Evolutionary conservation across 176 grass and related monocot genomes (phyloP), one percentile per base, ranked within the genome.

Genomic region (Phyllostachys edulis): DNA sequence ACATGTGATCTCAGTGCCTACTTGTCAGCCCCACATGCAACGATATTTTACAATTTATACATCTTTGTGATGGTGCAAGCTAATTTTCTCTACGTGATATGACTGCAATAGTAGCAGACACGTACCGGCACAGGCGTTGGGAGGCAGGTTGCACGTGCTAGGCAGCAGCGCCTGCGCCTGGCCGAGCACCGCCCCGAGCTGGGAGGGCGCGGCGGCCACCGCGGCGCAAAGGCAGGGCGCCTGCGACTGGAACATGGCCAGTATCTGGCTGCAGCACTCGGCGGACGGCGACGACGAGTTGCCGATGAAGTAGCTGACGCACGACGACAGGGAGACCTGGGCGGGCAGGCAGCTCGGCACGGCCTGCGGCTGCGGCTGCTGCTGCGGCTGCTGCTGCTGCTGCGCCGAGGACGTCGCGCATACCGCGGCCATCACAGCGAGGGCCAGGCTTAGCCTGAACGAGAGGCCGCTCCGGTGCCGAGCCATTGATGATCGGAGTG

Each of bases 211-310:
- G 2, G 81, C 38, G 12, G 89, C 86, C 60, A 94, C 46, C 23
- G 86, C 60, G 18, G 73, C 39, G 81, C 94, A 97, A 14, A 97
- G 78, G 80, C 92, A 97, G 4, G 87, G 85, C 57, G 83, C 82
- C 68, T 97, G 85, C 18, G 90, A 80, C 82, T 92, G 77, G 63
- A 92, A 83, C 73, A 94, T 67, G 72, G 62, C 37, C 39, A 42
- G 42, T 4, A 94, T 82, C 77, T 86, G 84, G 24, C 37, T 24
- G 84, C 94, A 97, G 85, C 94, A 97, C 40, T 52, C 89, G 41
- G 80, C 67, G 12, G 92, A 82, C n/a, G 94, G 94, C 20, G 92
- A 36, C 42, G 92, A 89, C 0, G 87, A 77, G 88, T 94, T 94
- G 83, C 92, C 86, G 6, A 69, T 83, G 73, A 97, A 63, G 83